A percentile compares a stretch with the other conserved stretches of the same genome.
Conservation (phyloP, 345 rosid genomes). For the Combretum micranthum region DNA sequence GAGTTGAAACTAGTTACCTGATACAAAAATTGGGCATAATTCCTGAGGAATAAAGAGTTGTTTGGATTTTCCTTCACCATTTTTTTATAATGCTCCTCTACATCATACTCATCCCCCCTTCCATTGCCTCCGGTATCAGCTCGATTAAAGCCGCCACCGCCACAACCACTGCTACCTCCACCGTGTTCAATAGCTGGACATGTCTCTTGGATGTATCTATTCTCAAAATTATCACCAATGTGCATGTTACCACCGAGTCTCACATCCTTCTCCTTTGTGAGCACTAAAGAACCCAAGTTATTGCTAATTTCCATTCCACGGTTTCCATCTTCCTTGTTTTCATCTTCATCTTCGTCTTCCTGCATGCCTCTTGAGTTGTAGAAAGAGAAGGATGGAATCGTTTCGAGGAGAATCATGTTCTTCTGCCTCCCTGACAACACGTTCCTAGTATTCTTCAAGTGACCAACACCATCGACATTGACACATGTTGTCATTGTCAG, state of each 20-base stretch:
- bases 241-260: neutral
- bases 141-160: conserved; percentile 15
- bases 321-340: conserved; percentile 8
- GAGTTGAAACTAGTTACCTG: conserved; percentile 23
- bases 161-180: conserved; percentile 16
- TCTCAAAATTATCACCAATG: conserved; percentile 14
- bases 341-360: conserved; percentile 24
- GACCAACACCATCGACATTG: too few species aligned
- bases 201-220: conserved; percentile 22
- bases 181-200: conserved; percentile 39
- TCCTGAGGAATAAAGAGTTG: conserved; percentile 42
- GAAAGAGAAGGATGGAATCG: conserved; percentile 49
- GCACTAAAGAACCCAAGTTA: neutral
- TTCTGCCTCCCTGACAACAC: neutral
- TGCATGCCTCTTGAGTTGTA: neutral
- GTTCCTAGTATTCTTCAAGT: neutral
- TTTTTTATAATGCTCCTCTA: conserved; percentile 45
- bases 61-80: conserved; percentile 54
- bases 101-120: conserved; percentile 16
- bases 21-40: conserved; percentile 52
- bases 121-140: conserved; percentile 23
- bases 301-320: conserved; percentile 3
- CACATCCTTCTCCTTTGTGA: neutral
- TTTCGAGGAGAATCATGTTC: conserved; percentile 19
- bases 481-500: conserved; percentile 9